Base-by-base conservation (phyloP, 2,329 filamentous ascomycete genomes). In the Nemania sp. region DNA sequence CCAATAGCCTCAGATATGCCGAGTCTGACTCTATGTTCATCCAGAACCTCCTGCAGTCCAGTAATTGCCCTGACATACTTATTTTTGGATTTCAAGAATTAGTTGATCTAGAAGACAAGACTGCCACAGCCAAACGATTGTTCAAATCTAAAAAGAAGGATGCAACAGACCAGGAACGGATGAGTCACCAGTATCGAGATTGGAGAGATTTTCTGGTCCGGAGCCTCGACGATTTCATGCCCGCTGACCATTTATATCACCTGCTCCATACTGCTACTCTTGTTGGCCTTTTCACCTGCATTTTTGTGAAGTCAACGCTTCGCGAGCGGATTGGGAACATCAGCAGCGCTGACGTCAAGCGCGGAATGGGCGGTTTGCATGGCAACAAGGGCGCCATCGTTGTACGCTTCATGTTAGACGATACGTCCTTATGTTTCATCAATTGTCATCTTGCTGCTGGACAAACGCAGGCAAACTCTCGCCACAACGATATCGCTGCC, bases 51-150 rank as follows among this genome's bases (percentile, higher is more conserved):
- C 77, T 99, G 22, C 82, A 86, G 60, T 83, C 82, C n/a, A 86
- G 88, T 57, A 82, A 87, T 33, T 85, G 88, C 6, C 91, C 94
- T 0, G 94, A 97, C 63, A 91, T 99, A 44, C 75, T 97, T 2
- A 83, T 97, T 1, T 99, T 99, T 76, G 93, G 92, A 1, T 99
- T 99, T 71, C 94, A 99, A 71, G 94, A 99, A 72, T 80, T 99
- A n/a, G 94, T 99, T 3, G 94, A 99, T 67, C 78, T 99, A 6
- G 94, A 99, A 70, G 90, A 99, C 74, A 97, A 97, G 75, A 95
- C 92, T 62, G 89, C 95, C 45, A 97, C 93, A 19, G 94, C 94
- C n/a, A 97, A 94, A 74, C 91, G 90, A 50, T 86, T 97, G 63
- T 87, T 97, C 69, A 94, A 92, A 67, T 94, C 94, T 71, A 96